Base-by-base conservation (phyloP, 2,329 filamentous ascomycete genomes). In the Falciphora oryzae region DNA sequence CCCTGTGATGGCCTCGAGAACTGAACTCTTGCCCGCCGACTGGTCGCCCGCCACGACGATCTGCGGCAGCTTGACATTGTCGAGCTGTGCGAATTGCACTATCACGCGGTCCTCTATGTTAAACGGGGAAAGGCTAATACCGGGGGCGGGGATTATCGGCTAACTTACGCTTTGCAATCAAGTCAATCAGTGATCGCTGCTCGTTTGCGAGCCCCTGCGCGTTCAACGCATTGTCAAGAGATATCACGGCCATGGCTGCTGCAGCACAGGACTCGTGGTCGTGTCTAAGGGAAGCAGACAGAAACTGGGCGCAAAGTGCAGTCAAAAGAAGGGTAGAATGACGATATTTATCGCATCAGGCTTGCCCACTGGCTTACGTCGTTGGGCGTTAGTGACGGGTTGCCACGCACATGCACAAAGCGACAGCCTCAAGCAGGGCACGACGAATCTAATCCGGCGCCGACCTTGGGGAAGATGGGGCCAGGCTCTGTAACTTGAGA, bases 21-120 rank as follows among this genome's bases (percentile, higher is more conserved):
- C 83, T 5, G 85, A 88, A 68, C 83, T 86, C 73, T 89, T 89
- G 27, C 86, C 86, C 7, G 84, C 82, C 1, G 84, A 87, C 73
- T 88, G 85, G 71, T 88, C 85, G 35, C 86, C 85, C 44, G 86
- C 86, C 29, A 88, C 85, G 60, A 88, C 85, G 50, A 89, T 83
- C 70, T 89, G 85, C 0, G 84, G 85, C 0, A 87, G 77, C 60
- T 80, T 79, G 67, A 74, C 72, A 70, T 73, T 73, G 67, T 74
- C 72, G 53, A 74, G 70, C 64, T 74, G 73, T 14, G 73, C 73
- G 63, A 73, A 74, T 64, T 73, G 72, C n/a, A 74, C 73, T 62
- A 18, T 5, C 32, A 53, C 18, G 7, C 18, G 27, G 14, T 44
- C 25, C 29, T 16, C 18, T 2, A 2, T 4, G 31, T 27, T 2